Percentiles rank a stretch among this genome's conserved stretches.
These are phyloP conservation scores for Lactarius indigo DNA, from an alignment of 768 basidiomycete species.

Conservation along the genomic window DNA sequence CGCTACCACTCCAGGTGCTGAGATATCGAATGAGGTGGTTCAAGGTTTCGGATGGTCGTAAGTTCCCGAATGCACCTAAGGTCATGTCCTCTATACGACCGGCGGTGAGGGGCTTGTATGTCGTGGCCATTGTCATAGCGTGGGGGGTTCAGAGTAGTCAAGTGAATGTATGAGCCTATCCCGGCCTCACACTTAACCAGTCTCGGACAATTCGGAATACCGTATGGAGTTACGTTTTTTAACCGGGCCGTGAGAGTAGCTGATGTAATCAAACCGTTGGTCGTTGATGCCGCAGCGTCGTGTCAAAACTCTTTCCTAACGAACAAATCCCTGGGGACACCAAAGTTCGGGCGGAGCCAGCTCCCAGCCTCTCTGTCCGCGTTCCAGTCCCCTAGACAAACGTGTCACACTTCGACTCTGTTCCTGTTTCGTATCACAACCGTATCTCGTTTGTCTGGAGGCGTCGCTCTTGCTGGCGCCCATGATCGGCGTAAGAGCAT, in stretches of 20 bases:
- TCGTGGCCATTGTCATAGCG: slow-evolving; percentile 44
- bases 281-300: neutral
- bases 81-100: slow-evolving; percentile 58
- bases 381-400: slow-evolving; percentile 87
- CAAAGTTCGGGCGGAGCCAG: slow-evolving; percentile 88
- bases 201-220: neutral
- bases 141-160: neutral
- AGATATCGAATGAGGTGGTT: slow-evolving; percentile 74
- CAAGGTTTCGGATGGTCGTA: slow-evolving; percentile 59
- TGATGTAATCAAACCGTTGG: slow-evolving; percentile 38
- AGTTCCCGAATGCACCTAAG: slow-evolving; percentile 56
- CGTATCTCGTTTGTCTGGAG: slow-evolving; percentile 49
- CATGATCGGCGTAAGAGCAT: slow-evolving; percentile 48
- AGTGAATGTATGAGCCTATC: no score
- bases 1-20: slow-evolving; percentile 83
- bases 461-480: slow-evolving; percentile 69
- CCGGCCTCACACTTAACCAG: neutral
- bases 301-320: slow-evolving; percentile 26
- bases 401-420: slow-evolving; percentile 25
- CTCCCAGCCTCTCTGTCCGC: slow-evolving; percentile 85
- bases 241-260: slow-evolving; percentile 34
- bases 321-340: slow-evolving; percentile 82
- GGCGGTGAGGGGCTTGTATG: slow-evolving; percentile 45
- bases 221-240: neutral
- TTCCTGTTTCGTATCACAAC: slow-evolving; percentile 42